Evolutionary conservation across 2,329 filamentous ascomycete genomes (phyloP).

Genomic region (Penicillium sp.): DNA sequence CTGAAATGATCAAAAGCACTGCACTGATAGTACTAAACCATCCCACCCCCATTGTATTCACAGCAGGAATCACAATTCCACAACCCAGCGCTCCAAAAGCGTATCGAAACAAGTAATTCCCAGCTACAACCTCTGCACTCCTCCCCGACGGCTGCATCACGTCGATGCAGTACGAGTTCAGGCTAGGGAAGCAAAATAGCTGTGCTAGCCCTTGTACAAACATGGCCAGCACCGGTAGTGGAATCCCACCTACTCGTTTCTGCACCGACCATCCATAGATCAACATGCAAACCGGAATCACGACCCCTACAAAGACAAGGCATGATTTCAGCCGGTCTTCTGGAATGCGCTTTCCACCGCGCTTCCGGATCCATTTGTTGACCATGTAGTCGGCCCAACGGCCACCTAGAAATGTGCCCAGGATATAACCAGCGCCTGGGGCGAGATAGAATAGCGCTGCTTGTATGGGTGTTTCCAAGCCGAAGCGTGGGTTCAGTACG

Average conservation of each 20-base stretch:
- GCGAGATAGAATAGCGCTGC: constrained; percentile 69
- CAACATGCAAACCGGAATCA: constrained; percentile 59
- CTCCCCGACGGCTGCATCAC: constrained; percentile 61
- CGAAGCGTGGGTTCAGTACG: constrained; percentile 67
- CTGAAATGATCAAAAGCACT: constrained; percentile 48
- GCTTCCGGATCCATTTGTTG: constrained; percentile 57
- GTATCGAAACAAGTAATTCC: constrained; percentile 74
- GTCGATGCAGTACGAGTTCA: constrained; percentile 78
- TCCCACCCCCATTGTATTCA: constrained; percentile 69
- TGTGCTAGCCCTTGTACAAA: constrained; percentile 70
- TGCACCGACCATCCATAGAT: constrained; percentile 63
- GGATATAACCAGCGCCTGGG: constrained; percentile 63
- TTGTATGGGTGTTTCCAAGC: constrained; percentile 60
- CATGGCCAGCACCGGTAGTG: constrained; percentile 62
- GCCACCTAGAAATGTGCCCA: constrained; percentile 66
- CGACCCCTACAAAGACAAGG: constrained; percentile 51
- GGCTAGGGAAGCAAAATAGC: constrained; percentile 66
- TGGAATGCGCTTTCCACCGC: constrained; percentile 53
- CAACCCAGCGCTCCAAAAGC: constrained; percentile 65
- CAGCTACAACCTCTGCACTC: constrained; percentile 68
- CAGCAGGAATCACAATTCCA: constrained; percentile 65
- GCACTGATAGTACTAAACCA: constrained; percentile 72
- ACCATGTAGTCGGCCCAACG: constrained; percentile 63
- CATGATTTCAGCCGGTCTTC: constrained; percentile 62
- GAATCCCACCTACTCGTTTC: constrained; percentile 50